Evolutionary conservation across 306 rosid genomes (phyloP).

Genomic region (Casuarina cunninghamiana): DNA sequence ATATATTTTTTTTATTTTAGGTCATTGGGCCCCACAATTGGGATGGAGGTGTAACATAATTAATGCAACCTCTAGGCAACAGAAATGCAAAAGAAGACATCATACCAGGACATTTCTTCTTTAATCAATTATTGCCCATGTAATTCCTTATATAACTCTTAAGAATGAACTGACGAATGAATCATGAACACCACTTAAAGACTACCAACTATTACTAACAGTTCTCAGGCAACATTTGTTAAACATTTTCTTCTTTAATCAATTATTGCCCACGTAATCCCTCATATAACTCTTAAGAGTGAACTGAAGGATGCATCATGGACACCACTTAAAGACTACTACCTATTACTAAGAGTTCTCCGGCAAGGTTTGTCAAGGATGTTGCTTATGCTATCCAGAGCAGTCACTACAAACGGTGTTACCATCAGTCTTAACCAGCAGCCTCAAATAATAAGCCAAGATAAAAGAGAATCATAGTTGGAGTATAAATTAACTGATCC

Average conservation of each 20-base stretch:
- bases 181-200: background rate
- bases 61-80: background rate
- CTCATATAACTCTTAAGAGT: background rate
- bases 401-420: background rate
- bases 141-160: background rate
- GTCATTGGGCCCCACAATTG: background rate
- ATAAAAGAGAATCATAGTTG: background rate
- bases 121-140: background rate
- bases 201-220: background rate
- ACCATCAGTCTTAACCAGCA: background rate
- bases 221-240: background rate
- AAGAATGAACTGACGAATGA: background rate
- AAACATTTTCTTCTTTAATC: background rate
- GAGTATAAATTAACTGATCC: background rate
- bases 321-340: background rate
- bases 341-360: background rate
- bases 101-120: background rate
- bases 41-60: no score
- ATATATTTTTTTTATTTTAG: background rate
- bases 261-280: background rate
- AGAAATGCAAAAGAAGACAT: conserved; percentile 7
- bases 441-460: background rate
- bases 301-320: background rate
- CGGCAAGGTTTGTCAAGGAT: background rate
- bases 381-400: background rate